These are phyloP conservation scores for Aspergillus arachidicola DNA, from an alignment of 2,329 filamentous ascomycete species.

Conservation along the genomic window DNA sequence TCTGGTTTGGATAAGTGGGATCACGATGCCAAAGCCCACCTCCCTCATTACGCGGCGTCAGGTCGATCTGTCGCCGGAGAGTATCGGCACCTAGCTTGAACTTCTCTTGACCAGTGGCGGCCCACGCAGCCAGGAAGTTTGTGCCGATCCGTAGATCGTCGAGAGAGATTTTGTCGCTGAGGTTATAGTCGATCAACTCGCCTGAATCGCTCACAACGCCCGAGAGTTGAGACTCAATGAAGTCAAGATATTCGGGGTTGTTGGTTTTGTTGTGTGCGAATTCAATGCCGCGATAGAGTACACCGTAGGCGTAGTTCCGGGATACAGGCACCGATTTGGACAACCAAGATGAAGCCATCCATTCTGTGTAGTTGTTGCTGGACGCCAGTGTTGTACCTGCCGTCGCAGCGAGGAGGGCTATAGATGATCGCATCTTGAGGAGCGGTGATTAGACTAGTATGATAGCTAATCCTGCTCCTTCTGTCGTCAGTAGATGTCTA, in stretches of 20 bases:
- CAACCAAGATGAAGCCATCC: slow-evolving; percentile 16
- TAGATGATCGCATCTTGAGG: not conserved
- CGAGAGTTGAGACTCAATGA: slow-evolving; percentile 15
- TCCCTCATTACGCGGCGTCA: slow-evolving; percentile 17
- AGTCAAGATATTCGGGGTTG: slow-evolving; percentile 9
- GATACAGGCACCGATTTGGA: slow-evolving; percentile 13
- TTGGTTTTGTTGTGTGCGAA: slow-evolving; percentile 20
- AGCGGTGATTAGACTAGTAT: not conserved
- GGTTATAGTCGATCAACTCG: slow-evolving; percentile 4
- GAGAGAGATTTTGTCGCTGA: slow-evolving; percentile 12
- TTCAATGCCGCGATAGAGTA: slow-evolving; percentile 18
- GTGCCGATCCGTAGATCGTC: slow-evolving; percentile 20
- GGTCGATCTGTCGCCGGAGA: slow-evolving; percentile 16
- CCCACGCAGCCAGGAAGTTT: slow-evolving; percentile 18
- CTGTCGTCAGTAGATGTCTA: not conserved
- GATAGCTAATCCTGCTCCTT: not conserved
- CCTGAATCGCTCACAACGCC: slow-evolving; percentile 13
- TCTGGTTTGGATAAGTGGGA: slow-evolving; percentile 20
- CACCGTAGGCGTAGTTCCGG: slow-evolving; percentile 20
- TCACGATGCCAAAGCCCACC: slow-evolving; percentile 20
- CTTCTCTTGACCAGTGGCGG: slow-evolving; percentile 14
- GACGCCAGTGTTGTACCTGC: not conserved
- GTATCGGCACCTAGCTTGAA: slow-evolving; percentile 19
- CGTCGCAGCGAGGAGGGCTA: not conserved
- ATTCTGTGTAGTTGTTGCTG: slow-evolving; percentile 18